Conservation (phyloP, 345 rosid species). For the Brassica carinata region DNA sequence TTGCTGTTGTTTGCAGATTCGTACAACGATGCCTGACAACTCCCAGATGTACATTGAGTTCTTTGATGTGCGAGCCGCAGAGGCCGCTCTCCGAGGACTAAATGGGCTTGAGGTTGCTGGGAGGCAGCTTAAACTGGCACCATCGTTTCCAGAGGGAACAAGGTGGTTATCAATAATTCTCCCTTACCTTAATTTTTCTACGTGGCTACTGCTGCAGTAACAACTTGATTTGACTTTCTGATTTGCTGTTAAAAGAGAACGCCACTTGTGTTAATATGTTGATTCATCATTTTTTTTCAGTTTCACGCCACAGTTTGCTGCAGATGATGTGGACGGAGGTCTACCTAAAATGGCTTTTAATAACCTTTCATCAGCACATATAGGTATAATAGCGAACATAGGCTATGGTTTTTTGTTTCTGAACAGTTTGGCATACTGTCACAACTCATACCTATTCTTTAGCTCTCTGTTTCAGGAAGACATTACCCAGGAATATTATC, state of each 20-base stretch:
- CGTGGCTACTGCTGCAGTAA: slow-evolving; percentile 9
- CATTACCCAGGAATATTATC: slow-evolving; percentile 51
- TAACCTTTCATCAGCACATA: slow-evolving; percentile 47
- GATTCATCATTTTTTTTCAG: slow-evolving; percentile 45
- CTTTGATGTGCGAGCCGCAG: slow-evolving; percentile 82
- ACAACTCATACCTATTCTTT: slow-evolving; percentile 29
- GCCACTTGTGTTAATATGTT: slow-evolving; percentile 2
- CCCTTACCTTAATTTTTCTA: slow-evolving; percentile 1
- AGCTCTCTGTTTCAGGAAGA: slow-evolving; percentile 35
- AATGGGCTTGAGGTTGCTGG: slow-evolving; percentile 68
- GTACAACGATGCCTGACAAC: slow-evolving; percentile 53
- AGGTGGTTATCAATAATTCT: slow-evolving; percentile 41
- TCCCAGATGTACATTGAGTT: slow-evolving; percentile 65
- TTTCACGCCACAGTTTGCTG: slow-evolving; percentile 48
- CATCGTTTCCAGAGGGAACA: slow-evolving; percentile 51
- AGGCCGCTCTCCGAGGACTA: slow-evolving; percentile 65
- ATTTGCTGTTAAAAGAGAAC: slow-evolving; percentile 9
- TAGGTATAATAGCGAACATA: slow-evolving; percentile 45
- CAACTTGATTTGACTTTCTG: slow-evolving; percentile 1
- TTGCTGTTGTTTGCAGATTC: slow-evolving; percentile 51
- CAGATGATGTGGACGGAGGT: slow-evolving; percentile 49
- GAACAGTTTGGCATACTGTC: slow-evolving; percentile 9
- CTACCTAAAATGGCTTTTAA: slow-evolving; percentile 48
- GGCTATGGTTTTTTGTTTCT: slow-evolving; percentile 6
- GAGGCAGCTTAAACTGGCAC: slow-evolving; percentile 69